Percentiles rank a stretch among this genome's conserved stretches.
Evolutionary conservation across 345 rosid species (phyloP).

Genomic region (Ceriops decandra): DNA sequence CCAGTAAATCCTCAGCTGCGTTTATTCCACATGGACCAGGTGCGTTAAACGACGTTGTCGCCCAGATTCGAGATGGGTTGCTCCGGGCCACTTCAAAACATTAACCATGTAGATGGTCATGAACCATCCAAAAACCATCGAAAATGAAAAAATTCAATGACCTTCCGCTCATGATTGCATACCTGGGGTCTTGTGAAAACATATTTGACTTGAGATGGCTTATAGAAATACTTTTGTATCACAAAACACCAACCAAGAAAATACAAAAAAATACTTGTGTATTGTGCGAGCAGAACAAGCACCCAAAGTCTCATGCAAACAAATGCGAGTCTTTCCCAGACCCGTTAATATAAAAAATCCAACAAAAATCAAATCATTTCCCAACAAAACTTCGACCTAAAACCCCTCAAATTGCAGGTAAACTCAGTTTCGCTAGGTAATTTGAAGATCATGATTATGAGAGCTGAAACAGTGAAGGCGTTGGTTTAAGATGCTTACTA

Average conservation of each 20-base stretch:
- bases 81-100: neutral
- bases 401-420: constrained; percentile 9
- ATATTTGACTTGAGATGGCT: too few relatives aligned
- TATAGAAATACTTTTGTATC: too few relatives aligned
- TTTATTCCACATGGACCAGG: neutral
- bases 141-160: too few relatives aligned
- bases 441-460: constrained; percentile 4
- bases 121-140: too few relatives aligned
- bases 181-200: too few relatives aligned
- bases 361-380: neutral
- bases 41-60: neutral
- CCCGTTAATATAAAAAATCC: too few relatives aligned
- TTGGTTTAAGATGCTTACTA: constrained; percentile 19
- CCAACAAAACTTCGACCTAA: constrained; percentile 1
- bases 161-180: too few relatives aligned
- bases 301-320: too few relatives aligned
- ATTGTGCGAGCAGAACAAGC: too few relatives aligned
- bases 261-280: too few relatives aligned
- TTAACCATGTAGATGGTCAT: neutral
- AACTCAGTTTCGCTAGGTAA: constrained; percentile 12
- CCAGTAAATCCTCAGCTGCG: neutral
- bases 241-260: too few relatives aligned
- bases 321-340: too few relatives aligned
- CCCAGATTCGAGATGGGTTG: neutral
- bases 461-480: constrained; percentile 11